Percentiles rank a stretch among this genome's conserved stretches.
Conservation (phyloP, 169 alveolate species). For the Perkinsus chesapeaki region DNA sequence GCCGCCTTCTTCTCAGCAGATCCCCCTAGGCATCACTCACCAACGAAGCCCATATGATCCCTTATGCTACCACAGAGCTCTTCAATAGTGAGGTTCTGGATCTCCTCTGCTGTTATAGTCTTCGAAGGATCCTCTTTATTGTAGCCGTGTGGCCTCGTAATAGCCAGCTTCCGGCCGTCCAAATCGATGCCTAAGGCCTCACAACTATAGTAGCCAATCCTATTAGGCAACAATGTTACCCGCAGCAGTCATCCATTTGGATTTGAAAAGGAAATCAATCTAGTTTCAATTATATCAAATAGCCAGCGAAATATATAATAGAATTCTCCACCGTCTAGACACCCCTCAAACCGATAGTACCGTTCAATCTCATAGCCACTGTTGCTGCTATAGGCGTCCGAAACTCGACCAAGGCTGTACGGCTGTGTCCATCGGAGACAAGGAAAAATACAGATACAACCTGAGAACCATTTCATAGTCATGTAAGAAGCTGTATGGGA, state of each 20-base stretch:
- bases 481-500: neutral
- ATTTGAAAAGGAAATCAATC: too few species aligned
- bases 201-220: too few species aligned
- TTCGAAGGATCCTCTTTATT: neutral
- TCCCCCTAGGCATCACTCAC: neutral
- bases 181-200: neutral
- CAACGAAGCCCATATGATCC: neutral
- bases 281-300: too few species aligned
- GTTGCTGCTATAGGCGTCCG: neutral
- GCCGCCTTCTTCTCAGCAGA: neutral
- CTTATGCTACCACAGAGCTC: neutral
- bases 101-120: neutral
- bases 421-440: neutral
- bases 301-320: neutral
- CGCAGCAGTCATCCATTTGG: too few species aligned
- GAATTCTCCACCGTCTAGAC: neutral
- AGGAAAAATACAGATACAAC: neutral
- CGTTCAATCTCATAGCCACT: neutral
- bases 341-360: neutral
- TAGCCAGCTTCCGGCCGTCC: neutral
- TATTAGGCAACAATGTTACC: too few species aligned
- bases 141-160: neutral
- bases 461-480: neutral
- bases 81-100: neutral
- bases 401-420: neutral